phyloP scores from a whole-genome alignment of 2,329 filamentous ascomycete species.

The Cordyceps cateniannulata region DNA sequence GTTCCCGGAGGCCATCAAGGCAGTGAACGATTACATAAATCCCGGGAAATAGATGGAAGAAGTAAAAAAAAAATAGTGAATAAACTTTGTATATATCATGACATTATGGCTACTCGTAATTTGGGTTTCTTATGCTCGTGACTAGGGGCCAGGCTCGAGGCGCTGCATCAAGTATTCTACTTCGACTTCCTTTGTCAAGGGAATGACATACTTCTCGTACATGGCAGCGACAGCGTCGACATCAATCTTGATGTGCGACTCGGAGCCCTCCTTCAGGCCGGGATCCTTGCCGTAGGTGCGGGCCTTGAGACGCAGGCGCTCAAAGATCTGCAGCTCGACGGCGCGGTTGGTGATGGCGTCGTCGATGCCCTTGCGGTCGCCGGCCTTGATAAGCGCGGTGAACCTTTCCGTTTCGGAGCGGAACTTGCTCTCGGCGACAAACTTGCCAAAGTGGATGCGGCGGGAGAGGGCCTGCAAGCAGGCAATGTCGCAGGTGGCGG shows the following conservation, averaged over 20 bases:
- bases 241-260: constrained; percentile 73
- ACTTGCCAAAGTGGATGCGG: constrained; percentile 96
- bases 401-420: constrained; percentile 73
- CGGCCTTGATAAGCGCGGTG: constrained; percentile 72
- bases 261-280: constrained; percentile 48
- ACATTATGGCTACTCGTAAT: not conserved
- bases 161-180: constrained; percentile 98
- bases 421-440: constrained; percentile 96
- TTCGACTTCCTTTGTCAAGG: constrained; percentile 95
- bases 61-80: not conserved
- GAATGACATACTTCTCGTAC: constrained; percentile 92
- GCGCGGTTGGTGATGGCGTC: constrained; percentile 83
- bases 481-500: constrained; percentile 84
- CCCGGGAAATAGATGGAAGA: constrained; percentile 39
- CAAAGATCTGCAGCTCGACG: constrained; percentile 88
- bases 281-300: constrained; percentile 92
- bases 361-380: constrained; percentile 74
- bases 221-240: constrained; percentile 84
- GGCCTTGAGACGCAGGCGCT: constrained; percentile 79
- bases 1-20: constrained; percentile 70
- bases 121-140: not conserved
- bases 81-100: constrained; percentile 8
- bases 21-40: constrained; percentile 66
- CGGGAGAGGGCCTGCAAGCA: constrained; percentile 85
- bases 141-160: constrained; percentile 43